These are phyloP conservation scores for Acanthamoeba castellanii DNA, from an alignment of 208 protist genomes.

Conservation along the genomic window DNA sequence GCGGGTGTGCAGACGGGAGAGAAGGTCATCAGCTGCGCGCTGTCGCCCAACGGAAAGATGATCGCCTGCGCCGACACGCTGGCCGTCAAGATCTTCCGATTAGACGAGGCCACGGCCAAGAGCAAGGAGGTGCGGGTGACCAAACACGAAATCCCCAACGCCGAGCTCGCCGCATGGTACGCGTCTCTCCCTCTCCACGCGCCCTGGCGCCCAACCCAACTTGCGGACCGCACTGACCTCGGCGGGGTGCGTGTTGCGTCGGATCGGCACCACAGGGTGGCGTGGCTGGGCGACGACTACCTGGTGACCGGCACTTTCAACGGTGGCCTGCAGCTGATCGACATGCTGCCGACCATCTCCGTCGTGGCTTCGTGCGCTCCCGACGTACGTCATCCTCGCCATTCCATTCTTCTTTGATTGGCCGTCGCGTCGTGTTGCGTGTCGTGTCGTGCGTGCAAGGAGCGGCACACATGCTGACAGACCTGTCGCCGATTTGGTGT, in stretches of 20 bases:
- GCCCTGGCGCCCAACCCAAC: too few species aligned
- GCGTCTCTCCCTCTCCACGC: neutral
- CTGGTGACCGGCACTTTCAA: neutral
- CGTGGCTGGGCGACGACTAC: neutral
- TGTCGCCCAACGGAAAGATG: neutral
- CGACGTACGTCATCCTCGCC: neutral
- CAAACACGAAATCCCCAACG: neutral
- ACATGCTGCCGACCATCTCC: neutral
- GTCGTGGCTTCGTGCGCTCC: neutral
- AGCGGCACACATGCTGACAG: too few species aligned
- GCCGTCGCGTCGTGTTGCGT: neutral
- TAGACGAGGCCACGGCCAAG: neutral
- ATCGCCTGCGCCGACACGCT: neutral
- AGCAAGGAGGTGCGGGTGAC: neutral
- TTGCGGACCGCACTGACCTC: too few species aligned
- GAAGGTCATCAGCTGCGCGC: neutral
- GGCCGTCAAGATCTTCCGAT: conserved; percentile 23
- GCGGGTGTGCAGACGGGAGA: neutral
- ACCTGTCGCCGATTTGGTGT: neutral
- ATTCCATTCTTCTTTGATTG: neutral
- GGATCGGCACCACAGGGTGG: neutral
- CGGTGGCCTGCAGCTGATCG: neutral
- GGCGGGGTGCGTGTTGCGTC: neutral
- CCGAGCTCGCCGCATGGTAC: neutral
- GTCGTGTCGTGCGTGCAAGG: neutral